These are phyloP conservation scores for Salvia hispanica DNA, from an alignment of 257 asterid genomes.

Conservation along the genomic window DNA sequence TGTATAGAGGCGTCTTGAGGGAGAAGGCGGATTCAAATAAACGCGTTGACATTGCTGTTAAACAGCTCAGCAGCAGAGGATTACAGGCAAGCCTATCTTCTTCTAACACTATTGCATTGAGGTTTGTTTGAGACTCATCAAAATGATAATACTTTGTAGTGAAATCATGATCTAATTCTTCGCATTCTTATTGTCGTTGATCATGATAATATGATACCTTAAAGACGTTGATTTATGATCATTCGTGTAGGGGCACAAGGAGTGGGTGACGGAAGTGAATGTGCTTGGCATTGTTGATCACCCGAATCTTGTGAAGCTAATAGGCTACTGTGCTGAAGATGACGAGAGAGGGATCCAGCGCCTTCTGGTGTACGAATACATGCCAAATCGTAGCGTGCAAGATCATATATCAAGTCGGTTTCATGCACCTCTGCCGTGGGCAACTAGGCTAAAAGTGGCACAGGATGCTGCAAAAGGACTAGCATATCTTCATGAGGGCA, in stretches of 20 bases:
- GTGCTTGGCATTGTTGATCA: conserved; percentile 85
- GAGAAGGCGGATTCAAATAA: conserved; percentile 45
- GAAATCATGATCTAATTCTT: neutral
- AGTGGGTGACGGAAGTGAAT: conserved; percentile 92
- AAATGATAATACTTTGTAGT: neutral
- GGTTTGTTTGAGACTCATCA: neutral
- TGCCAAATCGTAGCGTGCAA: conserved; percentile 72
- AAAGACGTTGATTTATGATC: neutral
- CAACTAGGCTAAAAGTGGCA: conserved; percentile 64
- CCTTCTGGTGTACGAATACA: conserved; percentile 70
- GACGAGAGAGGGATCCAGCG: conserved; percentile 93
- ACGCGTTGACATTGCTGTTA: conserved; percentile 72
- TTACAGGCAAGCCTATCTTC: conserved; percentile 65
- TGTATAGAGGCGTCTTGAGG: conserved; percentile 55
- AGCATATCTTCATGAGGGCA: conserved; percentile 87
- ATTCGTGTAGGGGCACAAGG: conserved; percentile 78
- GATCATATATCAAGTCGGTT: conserved; percentile 73
- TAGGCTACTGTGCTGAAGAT: conserved; percentile 87
- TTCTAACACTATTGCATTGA: conserved; percentile 14
- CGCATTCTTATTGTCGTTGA: neutral
- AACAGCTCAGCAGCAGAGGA: conserved; percentile 90
- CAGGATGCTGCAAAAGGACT: conserved; percentile 79
- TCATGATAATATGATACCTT: conserved; percentile 1
- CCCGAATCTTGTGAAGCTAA: conserved; percentile 77
- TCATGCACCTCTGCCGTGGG: conserved; percentile 75